Conservation (phyloP, 2,329 filamentous ascomycete species). For the Cercospora janseana region DNA sequence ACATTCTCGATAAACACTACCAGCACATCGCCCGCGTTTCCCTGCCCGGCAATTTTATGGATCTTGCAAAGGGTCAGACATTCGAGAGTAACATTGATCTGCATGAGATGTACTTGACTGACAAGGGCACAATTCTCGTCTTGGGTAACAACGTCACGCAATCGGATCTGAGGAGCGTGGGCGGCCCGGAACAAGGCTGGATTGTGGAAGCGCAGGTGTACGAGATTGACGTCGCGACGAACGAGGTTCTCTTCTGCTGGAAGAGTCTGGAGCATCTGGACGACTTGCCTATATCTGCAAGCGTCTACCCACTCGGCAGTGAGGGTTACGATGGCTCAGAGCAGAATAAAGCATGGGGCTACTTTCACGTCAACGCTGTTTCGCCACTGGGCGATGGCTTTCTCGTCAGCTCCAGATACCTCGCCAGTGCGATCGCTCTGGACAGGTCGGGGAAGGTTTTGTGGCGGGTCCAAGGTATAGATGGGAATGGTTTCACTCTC, state of each 20-base stretch:
- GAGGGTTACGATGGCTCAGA: constrained; percentile 23
- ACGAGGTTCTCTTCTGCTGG: constrained; percentile 40
- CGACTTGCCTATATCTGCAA: constrained; percentile 31
- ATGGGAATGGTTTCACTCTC: constrained; percentile 19
- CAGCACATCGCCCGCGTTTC: constrained; percentile 21
- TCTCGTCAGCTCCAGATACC: constrained; percentile 26
- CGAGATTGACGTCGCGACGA: constrained; percentile 39
- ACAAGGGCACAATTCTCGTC: constrained; percentile 36
- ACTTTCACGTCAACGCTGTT: constrained; percentile 28
- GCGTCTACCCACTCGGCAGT: constrained; percentile 34
- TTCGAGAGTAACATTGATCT: constrained; percentile 32
- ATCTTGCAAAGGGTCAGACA: constrained; percentile 10
- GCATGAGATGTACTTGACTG: constrained; percentile 39
- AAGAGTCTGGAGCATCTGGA: constrained; percentile 40
- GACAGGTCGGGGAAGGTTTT: constrained; percentile 19
- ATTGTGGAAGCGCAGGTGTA: constrained; percentile 33
- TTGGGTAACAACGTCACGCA: constrained; percentile 33
- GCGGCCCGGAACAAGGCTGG: constrained; percentile 35
- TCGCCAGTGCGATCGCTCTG: constrained; percentile 23
- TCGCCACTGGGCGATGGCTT: constrained; percentile 23
- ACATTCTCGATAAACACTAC: constrained; percentile 24
- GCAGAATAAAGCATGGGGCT: constrained; percentile 24
- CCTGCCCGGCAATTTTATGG: constrained; percentile 21
- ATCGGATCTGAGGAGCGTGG: constrained; percentile 33
- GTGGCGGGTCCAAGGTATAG: constrained; percentile 23